phyloP scores from a whole-genome alignment of 2,329 filamentous ascomycete species.

The Parastagonospora avenae region DNA sequence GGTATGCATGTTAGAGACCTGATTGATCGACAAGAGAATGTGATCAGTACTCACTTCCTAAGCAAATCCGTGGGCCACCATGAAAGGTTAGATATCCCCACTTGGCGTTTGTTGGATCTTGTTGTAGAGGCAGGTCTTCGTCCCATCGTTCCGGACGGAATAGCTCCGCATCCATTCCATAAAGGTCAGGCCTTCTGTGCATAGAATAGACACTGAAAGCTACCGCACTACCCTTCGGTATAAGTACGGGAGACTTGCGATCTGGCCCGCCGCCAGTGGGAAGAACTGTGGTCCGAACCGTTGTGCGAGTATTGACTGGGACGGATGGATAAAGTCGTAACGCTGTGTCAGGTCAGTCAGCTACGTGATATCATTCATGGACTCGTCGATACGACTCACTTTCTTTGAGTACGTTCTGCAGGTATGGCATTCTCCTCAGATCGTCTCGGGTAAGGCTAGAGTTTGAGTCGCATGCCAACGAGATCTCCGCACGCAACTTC shows the following conservation, averaged over 20 bases:
- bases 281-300: constrained; percentile 28
- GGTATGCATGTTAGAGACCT: too few species aligned
- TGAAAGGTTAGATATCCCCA: too few species aligned
- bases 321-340: constrained; percentile 35
- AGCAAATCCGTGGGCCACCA: too few species aligned
- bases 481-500: constrained; percentile 43
- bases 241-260: constrained; percentile 36
- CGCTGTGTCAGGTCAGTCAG: constrained; percentile 9
- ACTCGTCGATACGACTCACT: too few species aligned
- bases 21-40: too few species aligned
- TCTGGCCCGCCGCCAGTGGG: constrained; percentile 34
- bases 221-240: constrained; percentile 22
- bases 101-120: too few species aligned
- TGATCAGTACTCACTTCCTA: too few species aligned
- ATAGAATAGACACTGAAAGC: constrained; percentile 26
- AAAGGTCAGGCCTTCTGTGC: constrained; percentile 21
- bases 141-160: too few species aligned
- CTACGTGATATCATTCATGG: too few species aligned
- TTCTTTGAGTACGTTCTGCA: constrained; percentile 38
- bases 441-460: constrained; percentile 48
- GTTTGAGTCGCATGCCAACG: constrained; percentile 32
- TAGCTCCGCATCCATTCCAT: too few species aligned
- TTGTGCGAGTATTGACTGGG: constrained; percentile 31
- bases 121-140: too few species aligned
- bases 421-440: constrained; percentile 44